Conservation (phyloP, 208 protist species). For the Novymonas esmeraldas region DNA sequence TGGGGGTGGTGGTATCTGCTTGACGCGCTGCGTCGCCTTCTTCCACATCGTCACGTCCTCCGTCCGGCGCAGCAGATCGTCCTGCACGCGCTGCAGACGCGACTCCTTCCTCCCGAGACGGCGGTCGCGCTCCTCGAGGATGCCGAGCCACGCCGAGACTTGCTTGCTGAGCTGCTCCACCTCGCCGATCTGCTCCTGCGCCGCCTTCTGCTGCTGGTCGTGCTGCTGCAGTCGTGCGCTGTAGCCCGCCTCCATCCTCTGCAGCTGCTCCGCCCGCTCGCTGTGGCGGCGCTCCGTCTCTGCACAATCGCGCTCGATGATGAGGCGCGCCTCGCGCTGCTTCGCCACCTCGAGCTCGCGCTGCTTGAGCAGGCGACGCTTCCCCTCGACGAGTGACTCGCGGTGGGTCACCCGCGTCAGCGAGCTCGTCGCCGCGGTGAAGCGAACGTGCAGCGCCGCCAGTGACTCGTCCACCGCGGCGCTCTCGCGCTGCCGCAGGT, state of each 20-base stretch:
- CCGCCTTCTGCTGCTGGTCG: slow-evolving; percentile 44
- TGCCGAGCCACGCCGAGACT: slow-evolving; percentile 72
- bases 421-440: slow-evolving; percentile 23
- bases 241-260: slow-evolving; percentile 48
- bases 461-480: slow-evolving; percentile 26
- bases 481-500: slow-evolving; percentile 30
- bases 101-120: slow-evolving; percentile 61
- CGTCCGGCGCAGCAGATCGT: slow-evolving; percentile 58
- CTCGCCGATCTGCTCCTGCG: slow-evolving; percentile 57
- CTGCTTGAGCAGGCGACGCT: slow-evolving; percentile 44
- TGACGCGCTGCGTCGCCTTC: slow-evolving; percentile 31
- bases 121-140: slow-evolving; percentile 72
- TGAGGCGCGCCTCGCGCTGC: slow-evolving; percentile 38
- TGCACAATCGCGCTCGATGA: slow-evolving; percentile 46
- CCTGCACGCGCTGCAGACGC: slow-evolving; percentile 59
- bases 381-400: slow-evolving; percentile 47
- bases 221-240: slow-evolving; percentile 45
- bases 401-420: slow-evolving; percentile 57
- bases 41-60: slow-evolving; percentile 57
- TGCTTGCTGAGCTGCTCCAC: slow-evolving; percentile 72
- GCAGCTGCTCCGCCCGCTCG: slow-evolving; percentile 32
- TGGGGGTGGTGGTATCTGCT: slow-evolving; percentile 36
- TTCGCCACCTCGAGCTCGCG: slow-evolving; percentile 51
- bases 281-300: slow-evolving; percentile 34
- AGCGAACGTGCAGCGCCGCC: slow-evolving; percentile 34